Evolutionary conservation across 345 rosid genomes (phyloP).

Genomic region (Garcia nutans): DNA sequence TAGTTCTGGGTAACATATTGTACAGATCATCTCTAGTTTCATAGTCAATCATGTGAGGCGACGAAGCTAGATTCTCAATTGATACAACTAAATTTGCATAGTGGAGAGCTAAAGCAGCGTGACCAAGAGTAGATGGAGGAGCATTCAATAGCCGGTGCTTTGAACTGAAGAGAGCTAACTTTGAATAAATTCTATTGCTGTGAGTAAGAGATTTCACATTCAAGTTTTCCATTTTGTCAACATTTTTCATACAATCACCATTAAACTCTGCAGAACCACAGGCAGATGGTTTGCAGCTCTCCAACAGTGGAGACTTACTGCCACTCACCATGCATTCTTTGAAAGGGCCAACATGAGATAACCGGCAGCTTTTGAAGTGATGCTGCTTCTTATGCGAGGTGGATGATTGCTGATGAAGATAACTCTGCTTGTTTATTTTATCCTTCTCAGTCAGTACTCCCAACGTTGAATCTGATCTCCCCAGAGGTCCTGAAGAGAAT

Average conservation of each 20-base stretch:
- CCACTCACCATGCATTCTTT: constrained; percentile 43
- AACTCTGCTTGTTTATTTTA: constrained; percentile 17
- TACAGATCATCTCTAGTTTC: constrained; percentile 54
- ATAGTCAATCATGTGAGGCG: constrained; percentile 45
- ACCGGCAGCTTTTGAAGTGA: constrained; percentile 33
- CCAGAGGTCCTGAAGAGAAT: constrained; percentile 27
- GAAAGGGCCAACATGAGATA: constrained; percentile 39
- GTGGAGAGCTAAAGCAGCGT: constrained; percentile 57
- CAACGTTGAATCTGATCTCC: constrained; percentile 30
- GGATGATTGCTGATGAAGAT: constrained; percentile 21
- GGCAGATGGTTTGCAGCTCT: constrained; percentile 28
- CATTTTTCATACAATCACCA: constrained; percentile 20
- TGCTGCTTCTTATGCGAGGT: constrained; percentile 21
- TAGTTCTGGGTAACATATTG: constrained; percentile 48
- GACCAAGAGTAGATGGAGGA: constrained; percentile 52
- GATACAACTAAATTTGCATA: constrained; percentile 54
- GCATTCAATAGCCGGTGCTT: constrained; percentile 37
- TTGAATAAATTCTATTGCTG: constrained; percentile 32
- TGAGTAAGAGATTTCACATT: constrained; percentile 19
- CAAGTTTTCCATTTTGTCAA: constrained; percentile 22
- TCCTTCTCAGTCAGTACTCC: constrained; percentile 14
- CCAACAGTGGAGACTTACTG: constrained; percentile 32
- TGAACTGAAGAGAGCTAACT: constrained; percentile 37
- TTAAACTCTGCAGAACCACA: constrained; percentile 41
- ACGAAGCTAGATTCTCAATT: constrained; percentile 51